phyloP scores from a whole-genome alignment of 2,329 filamentous ascomycete species.

The Fusarium sp. region DNA sequence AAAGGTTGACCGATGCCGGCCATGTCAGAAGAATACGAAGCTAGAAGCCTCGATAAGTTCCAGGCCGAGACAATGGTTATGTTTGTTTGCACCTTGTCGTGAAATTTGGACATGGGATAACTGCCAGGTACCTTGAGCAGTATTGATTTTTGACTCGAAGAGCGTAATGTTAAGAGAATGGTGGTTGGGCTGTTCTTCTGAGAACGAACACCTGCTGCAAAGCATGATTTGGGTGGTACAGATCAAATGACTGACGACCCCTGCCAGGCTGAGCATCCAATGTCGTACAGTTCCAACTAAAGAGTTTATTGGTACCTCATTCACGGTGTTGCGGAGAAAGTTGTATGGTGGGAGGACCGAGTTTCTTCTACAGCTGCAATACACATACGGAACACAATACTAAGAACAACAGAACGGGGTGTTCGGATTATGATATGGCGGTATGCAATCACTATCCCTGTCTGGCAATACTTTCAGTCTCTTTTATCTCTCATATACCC shows the following conservation, averaged over 20 bases:
- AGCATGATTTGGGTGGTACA: slow-evolving; percentile 5
- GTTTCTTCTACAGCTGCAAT: neutral
- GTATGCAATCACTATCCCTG: slow-evolving; percentile 15
- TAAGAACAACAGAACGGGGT: neutral
- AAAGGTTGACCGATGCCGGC: neutral
- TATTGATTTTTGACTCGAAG: neutral
- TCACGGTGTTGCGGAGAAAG: neutral
- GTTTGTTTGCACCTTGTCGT: neutral
- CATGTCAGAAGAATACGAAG: neutral
- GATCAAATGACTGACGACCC: slow-evolving; percentile 32
- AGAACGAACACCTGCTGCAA: neutral
- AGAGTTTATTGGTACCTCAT: neutral
- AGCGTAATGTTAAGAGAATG: neutral
- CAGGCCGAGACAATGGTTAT: neutral
- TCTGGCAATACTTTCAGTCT: neutral
- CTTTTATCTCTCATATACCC: slow-evolving; percentile 9
- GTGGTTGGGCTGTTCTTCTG: neutral
- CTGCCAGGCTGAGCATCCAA: slow-evolving; percentile 22
- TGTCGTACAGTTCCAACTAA: neutral
- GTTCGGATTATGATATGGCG: slow-evolving; percentile 10
- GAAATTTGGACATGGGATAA: neutral
- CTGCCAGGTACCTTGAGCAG: neutral
- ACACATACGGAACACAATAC: neutral
- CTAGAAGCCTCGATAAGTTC: neutral
- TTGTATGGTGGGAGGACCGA: neutral